phyloP scores from a whole-genome alignment of 2,329 filamentous ascomycete genomes.

The Pseudophaeomoniella oleicola region DNA sequence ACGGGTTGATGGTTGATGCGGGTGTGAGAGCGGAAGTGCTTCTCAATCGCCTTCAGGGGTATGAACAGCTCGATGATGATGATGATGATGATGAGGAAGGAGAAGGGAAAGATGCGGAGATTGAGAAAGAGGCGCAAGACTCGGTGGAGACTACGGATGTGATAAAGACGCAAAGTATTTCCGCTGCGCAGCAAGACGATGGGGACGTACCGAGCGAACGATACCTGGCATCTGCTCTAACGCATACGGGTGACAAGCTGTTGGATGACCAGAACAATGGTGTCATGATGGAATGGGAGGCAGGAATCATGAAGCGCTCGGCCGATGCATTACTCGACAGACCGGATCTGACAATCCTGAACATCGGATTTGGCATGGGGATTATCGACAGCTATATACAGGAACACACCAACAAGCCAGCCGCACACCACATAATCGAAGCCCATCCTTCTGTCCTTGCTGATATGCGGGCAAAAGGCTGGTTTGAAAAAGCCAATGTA shows the following conservation, averaged over 20 bases:
- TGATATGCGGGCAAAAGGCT: constrained; percentile 52
- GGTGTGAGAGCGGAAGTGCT: constrained; percentile 83
- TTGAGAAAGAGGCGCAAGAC: constrained; percentile 20
- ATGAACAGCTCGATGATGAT: constrained; percentile 50
- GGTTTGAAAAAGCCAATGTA: constrained; percentile 47
- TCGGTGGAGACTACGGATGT: constrained; percentile 6
- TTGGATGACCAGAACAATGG: constrained; percentile 65
- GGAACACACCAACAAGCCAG: constrained; percentile 40
- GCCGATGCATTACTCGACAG: constrained; percentile 52
- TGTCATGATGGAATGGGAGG: constrained; percentile 92
- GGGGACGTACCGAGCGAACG: constrained; percentile 5
- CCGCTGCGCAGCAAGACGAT: constrained; percentile 5
- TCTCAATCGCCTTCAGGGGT: constrained; percentile 58
- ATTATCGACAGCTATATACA: constrained; percentile 71
- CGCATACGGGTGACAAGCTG: constrained; percentile 50
- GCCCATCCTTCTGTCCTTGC: constrained; percentile 65
- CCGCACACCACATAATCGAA: constrained; percentile 70
- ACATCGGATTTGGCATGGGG: constrained; percentile 84
- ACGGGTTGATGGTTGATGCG: constrained; percentile 73
- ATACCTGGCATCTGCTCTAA: constrained; percentile 54
- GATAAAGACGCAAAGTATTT: constrained; percentile 15
- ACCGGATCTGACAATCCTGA: constrained; percentile 56
- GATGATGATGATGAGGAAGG: constrained; percentile 20
- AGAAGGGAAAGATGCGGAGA: constrained; percentile 13
- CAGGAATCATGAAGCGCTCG: constrained; percentile 67